phyloP scores from a whole-genome alignment of 495 filamentous ascomycete species.

The Pyrenula massariospora region DNA sequence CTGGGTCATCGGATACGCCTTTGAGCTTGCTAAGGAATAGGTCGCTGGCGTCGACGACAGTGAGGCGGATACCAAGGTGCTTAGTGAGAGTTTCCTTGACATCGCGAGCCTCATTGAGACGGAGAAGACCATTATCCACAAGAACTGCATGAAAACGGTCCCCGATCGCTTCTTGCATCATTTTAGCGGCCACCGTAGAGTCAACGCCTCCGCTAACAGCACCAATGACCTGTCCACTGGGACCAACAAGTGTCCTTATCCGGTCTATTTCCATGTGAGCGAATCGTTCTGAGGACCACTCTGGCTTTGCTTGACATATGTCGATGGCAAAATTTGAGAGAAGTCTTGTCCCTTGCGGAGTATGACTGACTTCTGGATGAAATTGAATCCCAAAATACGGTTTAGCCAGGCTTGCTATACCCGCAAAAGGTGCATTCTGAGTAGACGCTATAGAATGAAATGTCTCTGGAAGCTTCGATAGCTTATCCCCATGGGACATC shows the following conservation, averaged over 20 bases:
- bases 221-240: conserved; percentile 70
- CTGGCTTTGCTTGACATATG: conserved; percentile 60
- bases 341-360: conserved; percentile 45
- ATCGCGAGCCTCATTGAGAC: conserved; percentile 68
- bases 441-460: conserved; percentile 67
- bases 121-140: conserved; percentile 80
- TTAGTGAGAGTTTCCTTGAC: conserved; percentile 66
- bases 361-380: conserved; percentile 70
- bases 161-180: conserved; percentile 77
- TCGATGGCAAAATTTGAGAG: conserved; percentile 70
- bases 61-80: conserved; percentile 81
- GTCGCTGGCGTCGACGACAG: conserved; percentile 70
- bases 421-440: conserved; percentile 64
- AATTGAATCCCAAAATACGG: conserved; percentile 71
- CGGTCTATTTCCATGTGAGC: conserved; percentile 63
- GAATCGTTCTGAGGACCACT: conserved; percentile 80
- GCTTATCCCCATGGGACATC: conserved; percentile 87
- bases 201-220: conserved; percentile 89
- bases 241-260: conserved; percentile 67
- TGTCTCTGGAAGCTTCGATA: conserved; percentile 54
- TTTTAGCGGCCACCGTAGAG: conserved; percentile 71
- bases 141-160: conserved; percentile 83
- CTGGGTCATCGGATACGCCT: conserved; percentile 62
- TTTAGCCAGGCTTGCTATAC: conserved; percentile 63
- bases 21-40: conserved; percentile 62